Percentiles rank a stretch among this genome's conserved stretches.
Evolutionary conservation across 2,329 filamentous ascomycete genomes (phyloP).

Genomic region (Eurotiales sp.): DNA sequence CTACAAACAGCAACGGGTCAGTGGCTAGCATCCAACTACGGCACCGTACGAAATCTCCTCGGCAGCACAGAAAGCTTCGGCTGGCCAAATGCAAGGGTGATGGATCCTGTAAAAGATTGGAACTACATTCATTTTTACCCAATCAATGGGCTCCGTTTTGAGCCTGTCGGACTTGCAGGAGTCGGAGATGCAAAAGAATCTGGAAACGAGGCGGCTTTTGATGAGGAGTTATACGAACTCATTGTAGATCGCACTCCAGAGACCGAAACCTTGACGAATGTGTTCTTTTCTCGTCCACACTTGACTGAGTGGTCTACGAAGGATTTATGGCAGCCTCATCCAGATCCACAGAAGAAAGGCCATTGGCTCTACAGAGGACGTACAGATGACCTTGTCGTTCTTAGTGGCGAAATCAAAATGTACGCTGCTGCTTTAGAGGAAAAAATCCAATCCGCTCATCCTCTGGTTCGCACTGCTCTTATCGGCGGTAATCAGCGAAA

Average conservation of each 20-base stretch:
- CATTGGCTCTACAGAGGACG: constrained; percentile 26
- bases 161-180: neutral
- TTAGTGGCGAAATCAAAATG: constrained; percentile 20
- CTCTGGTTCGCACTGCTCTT: constrained; percentile 18
- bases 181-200: neutral
- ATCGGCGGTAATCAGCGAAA: constrained; percentile 21
- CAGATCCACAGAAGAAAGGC: constrained; percentile 11
- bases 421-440: constrained; percentile 23
- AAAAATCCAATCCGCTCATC: constrained; percentile 20
- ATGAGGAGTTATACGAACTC: constrained; percentile 20
- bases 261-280: constrained; percentile 19
- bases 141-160: constrained; percentile 15
- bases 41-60: constrained; percentile 13
- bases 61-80: constrained; percentile 23
- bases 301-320: constrained; percentile 20
- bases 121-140: constrained; percentile 20
- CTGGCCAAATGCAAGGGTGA: constrained; percentile 17
- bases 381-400: constrained; percentile 19
- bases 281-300: constrained; percentile 19
- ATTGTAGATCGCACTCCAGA: constrained; percentile 19
- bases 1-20: constrained; percentile 24
- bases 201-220: too few relatives aligned
- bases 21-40: constrained; percentile 19
- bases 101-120: constrained; percentile 16
- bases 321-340: constrained; percentile 24